Conservation (phyloP, 352 stramenopile genomes). For the Saprolegnia diclina region DNA sequence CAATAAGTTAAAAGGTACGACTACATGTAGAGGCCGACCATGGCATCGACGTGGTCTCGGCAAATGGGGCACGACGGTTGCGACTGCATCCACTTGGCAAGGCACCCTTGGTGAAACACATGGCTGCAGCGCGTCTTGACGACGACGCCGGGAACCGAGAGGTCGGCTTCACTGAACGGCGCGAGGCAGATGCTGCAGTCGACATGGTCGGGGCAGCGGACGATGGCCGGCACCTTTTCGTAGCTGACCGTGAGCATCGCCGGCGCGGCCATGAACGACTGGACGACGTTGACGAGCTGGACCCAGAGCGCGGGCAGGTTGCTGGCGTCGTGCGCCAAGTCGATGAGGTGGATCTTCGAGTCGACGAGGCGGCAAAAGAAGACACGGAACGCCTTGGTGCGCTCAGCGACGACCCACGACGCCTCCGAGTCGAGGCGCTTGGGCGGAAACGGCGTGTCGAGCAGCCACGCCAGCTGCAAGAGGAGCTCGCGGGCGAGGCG, state of each 20-base stretch:
- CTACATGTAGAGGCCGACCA: constrained; percentile 10
- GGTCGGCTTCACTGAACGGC: not conserved
- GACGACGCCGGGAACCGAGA: constrained; percentile 1
- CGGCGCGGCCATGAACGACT: not conserved
- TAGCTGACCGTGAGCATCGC: not conserved
- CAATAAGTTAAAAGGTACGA: constrained; percentile 4
- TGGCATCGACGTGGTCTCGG: constrained; percentile 1
- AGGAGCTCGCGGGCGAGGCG: not conserved
- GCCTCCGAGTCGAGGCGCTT: constrained; percentile 3
- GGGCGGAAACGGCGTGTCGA: constrained; percentile 4
- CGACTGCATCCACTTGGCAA: constrained; percentile 2
- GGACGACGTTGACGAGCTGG: not conserved
- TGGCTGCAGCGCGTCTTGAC: constrained; percentile 7
- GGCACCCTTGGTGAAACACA: constrained; percentile 12
- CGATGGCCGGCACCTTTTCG: not conserved
- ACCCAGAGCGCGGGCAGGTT: not conserved
- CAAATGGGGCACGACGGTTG: constrained; percentile 9
- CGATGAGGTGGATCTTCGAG: constrained; percentile 3
- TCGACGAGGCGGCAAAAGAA: constrained; percentile 9
- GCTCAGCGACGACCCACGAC: constrained; percentile 1
- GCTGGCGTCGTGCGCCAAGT: not conserved
- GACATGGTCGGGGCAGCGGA: not conserved
- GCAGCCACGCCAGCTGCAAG: constrained; percentile 7
- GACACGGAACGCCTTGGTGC: not conserved
- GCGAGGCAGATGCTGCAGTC: constrained; percentile 8